These are phyloP conservation scores for Exophiala calicioides DNA, from an alignment of 2,329 filamentous ascomycete species.

Conservation along the genomic window DNA sequence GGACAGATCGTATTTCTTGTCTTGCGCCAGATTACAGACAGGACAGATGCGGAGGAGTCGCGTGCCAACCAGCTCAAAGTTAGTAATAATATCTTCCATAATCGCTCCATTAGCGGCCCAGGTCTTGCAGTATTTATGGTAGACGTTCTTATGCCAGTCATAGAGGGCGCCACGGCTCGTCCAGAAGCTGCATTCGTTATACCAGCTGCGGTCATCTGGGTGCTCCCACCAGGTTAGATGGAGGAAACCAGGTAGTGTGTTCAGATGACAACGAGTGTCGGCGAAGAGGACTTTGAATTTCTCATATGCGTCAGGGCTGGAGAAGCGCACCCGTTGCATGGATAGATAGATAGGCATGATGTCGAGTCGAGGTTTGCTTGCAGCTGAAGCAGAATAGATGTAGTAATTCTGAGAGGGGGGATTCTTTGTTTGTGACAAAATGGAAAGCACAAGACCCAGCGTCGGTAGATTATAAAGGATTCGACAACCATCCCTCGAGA, in stretches of 20 bases:
- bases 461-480: background rate
- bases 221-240: conserved; percentile 26
- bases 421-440: background rate
- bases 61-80: conserved; percentile 24
- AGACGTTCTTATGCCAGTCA: conserved; percentile 24
- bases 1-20: conserved; percentile 23
- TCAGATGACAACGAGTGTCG: conserved; percentile 21
- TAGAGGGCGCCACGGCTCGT: conserved; percentile 23
- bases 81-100: conserved; percentile 25
- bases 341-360: conserved; percentile 22
- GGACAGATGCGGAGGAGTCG: conserved; percentile 20
- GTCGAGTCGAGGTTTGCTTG: background rate
- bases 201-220: conserved; percentile 22
- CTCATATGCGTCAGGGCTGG: conserved; percentile 22
- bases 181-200: conserved; percentile 26
- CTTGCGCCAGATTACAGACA: conserved; percentile 16
- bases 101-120: conserved; percentile 23
- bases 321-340: conserved; percentile 25
- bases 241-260: conserved; percentile 19
- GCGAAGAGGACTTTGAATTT: conserved; percentile 25
- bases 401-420: background rate
- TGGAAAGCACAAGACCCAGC: background rate
- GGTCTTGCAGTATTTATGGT: conserved; percentile 24
- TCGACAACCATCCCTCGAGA: background rate
- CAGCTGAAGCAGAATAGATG: too few relatives aligned